Conservation (phyloP, 2,329 filamentous ascomycete genomes). For the Orbilia ellipsospora region DNA sequence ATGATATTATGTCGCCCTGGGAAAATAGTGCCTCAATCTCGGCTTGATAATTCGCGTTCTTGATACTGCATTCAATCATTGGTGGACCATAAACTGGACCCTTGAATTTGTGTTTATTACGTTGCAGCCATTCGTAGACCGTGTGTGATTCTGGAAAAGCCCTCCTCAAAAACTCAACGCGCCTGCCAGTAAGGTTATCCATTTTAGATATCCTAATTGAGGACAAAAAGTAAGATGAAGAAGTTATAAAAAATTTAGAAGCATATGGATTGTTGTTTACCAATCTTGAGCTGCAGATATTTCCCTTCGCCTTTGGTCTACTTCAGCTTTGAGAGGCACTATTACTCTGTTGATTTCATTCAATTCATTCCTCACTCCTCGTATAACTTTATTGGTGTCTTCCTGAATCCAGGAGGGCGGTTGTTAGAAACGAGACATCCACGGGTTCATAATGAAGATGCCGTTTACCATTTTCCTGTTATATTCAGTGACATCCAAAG, state of each 20-base stretch:
- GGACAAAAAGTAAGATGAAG: not conserved
- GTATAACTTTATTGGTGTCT: constrained; percentile 4
- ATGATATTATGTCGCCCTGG: constrained; percentile 67
- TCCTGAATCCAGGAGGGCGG: constrained; percentile 15
- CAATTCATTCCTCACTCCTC: constrained; percentile 11
- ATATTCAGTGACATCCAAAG: constrained; percentile 54
- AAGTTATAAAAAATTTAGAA: not conserved
- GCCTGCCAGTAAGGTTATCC: constrained; percentile 69
- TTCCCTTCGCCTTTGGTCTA: constrained; percentile 10
- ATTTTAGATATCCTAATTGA: constrained; percentile 34
- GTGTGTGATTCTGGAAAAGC: constrained; percentile 72
- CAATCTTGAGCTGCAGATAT: not conserved
- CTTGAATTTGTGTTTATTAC: constrained; percentile 76
- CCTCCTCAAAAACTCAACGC: constrained; percentile 73
- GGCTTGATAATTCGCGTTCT: constrained; percentile 74
- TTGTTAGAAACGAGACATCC: not conserved
- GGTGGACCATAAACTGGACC: constrained; percentile 83
- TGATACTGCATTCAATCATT: constrained; percentile 81
- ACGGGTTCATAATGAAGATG: not conserved
- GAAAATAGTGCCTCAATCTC: constrained; percentile 71
- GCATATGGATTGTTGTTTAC: constrained; percentile 8
- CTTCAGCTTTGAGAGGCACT: constrained; percentile 8
- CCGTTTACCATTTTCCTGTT: constrained; percentile 55
- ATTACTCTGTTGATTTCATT: not conserved
- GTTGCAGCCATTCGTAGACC: constrained; percentile 85